A percentile compares a stretch with the other conserved stretches of the same genome.
Conservation (phyloP, 495 filamentous ascomycete species). For the Daldinia bambusicola region DNA sequence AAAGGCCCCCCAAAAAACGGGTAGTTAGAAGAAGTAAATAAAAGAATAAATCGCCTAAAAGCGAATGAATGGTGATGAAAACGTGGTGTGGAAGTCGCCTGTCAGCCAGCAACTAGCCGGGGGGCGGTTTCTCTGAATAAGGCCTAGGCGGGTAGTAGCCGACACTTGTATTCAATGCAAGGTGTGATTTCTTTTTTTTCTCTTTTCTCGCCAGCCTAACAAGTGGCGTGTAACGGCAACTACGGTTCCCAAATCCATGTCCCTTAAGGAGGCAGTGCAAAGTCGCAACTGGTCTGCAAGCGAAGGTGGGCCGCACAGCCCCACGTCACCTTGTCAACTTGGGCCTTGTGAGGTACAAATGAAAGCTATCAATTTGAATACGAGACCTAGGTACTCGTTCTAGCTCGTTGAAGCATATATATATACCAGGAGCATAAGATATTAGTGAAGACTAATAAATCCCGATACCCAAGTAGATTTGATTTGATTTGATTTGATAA, state of each 20-base stretch:
- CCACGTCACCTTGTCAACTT: not conserved
- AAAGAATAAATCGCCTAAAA: conserved; percentile 22
- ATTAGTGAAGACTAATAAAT: not conserved
- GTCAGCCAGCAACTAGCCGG: conserved; percentile 5
- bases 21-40: conserved; percentile 8
- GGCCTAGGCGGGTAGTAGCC: not conserved
- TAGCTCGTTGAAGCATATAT: not conserved
- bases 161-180: not conserved
- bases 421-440: not conserved
- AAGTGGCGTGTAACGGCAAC: conserved; percentile 3
- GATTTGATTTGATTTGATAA: not conserved
- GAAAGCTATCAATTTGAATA: conserved; percentile 7
- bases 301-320: conserved; percentile 10
- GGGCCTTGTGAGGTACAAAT: conserved; percentile 3
- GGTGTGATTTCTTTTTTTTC: not conserved
- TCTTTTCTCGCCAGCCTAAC: not conserved
- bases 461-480: not conserved
- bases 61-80: conserved; percentile 28
- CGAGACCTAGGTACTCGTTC: conserved; percentile 2
- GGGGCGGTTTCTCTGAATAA: conserved; percentile 14
- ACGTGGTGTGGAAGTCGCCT: conserved; percentile 13
- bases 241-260: conserved; percentile 1
- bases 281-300: not conserved
- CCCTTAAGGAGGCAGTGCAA: not conserved
- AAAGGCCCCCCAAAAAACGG: no score